A percentile compares a stretch with the other conserved stretches of the same genome.
phyloP scores from a whole-genome alignment of 31 red algal species.

The Odonthalia washingtoniensis region DNA sequence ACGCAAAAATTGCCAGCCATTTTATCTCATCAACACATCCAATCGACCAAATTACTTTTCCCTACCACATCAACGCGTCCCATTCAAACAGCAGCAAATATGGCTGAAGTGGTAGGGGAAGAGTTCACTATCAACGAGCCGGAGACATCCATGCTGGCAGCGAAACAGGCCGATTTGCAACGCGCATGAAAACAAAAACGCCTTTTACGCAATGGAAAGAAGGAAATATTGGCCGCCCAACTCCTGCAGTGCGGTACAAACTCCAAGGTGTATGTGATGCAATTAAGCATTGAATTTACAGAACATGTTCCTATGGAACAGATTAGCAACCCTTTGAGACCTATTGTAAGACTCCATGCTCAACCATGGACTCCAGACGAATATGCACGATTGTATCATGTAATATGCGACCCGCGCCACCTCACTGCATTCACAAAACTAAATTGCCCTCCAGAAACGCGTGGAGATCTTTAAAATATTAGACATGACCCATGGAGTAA shows the following conservation, averaged over 20 bases:
- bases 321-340: background rate
- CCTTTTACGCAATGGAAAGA: background rate
- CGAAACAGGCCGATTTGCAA: no score
- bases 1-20: no score
- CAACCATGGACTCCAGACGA: slow-evolving; percentile 43
- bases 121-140: no score
- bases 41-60: no score
- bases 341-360: background rate
- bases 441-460: background rate
- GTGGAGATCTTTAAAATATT: slow-evolving; percentile 21
- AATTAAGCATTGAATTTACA: background rate
- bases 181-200: no score
- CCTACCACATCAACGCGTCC: no score
- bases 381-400: slow-evolving; percentile 44
- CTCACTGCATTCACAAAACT: slow-evolving; percentile 1
- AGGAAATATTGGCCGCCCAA: background rate
- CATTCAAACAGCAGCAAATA: no score
- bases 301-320: background rate
- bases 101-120: no score
- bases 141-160: no score
- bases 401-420: slow-evolving; percentile 31
- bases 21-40: no score
- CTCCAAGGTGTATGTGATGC: background rate
- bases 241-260: background rate
- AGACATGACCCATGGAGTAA: slow-evolving; percentile 31